Conservation (phyloP, 768 basidiomycete species). For the Termitomyces sp. region DNA sequence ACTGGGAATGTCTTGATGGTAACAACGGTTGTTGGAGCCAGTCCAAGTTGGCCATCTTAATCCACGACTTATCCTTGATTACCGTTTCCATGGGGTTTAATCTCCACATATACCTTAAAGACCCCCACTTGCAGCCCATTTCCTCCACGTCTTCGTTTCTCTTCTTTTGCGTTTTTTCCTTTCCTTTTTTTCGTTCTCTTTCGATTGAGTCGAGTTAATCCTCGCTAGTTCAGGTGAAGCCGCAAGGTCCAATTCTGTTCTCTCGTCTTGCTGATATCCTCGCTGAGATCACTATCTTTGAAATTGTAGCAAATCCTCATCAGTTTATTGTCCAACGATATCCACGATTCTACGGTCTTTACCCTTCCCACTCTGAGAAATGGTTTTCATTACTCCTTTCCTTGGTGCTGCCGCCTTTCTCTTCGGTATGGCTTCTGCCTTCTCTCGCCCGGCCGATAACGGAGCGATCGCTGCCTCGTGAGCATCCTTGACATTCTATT, state of each 20-base stretch:
- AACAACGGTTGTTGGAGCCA: background rate
- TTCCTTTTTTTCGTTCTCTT: constrained; percentile 36
- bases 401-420: constrained; percentile 50
- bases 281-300: constrained; percentile 56
- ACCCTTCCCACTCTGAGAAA: constrained; percentile 34
- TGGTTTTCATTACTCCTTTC: constrained; percentile 56
- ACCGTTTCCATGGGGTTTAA: constrained; percentile 13
- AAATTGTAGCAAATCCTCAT: constrained; percentile 49
- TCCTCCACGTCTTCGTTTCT: constrained; percentile 16
- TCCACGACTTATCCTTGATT: background rate
- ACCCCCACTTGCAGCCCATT: constrained; percentile 1
- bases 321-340: constrained; percentile 37
- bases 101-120: constrained; percentile 20
- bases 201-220: constrained; percentile 60
- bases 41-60: background rate
- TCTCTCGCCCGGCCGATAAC: constrained; percentile 33
- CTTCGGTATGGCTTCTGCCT: constrained; percentile 45
- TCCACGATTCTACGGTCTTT: constrained; percentile 41
- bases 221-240: constrained; percentile 49
- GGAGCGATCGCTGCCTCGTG: constrained; percentile 32
- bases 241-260: background rate
- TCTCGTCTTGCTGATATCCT: constrained; percentile 1
- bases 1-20: background rate
- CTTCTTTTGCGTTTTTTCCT: constrained; percentile 24
- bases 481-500: background rate